A percentile compares a stretch with the other conserved stretches of the same genome.
These are phyloP conservation scores for Xylaria sp. DNA, from an alignment of 2,329 filamentous ascomycete species.

Conservation along the genomic window DNA sequence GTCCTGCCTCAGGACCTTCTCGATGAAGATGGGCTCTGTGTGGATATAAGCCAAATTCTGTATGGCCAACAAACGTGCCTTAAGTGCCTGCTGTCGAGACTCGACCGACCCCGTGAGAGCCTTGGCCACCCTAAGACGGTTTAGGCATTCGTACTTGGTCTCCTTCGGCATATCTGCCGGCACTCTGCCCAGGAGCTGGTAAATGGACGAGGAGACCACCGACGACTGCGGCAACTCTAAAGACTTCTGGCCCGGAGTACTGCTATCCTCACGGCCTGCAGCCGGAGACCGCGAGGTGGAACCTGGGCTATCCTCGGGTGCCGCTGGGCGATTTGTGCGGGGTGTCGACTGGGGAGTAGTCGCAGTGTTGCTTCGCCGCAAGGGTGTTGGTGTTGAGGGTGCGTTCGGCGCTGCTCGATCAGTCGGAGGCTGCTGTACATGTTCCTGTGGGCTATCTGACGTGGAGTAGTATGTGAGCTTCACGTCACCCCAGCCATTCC, in stretches of 20 bases:
- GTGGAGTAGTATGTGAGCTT: constrained; percentile 77
- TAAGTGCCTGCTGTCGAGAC: constrained; percentile 74
- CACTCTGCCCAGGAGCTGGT: constrained; percentile 58
- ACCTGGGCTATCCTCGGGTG: constrained; percentile 54
- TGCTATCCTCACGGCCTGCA: constrained; percentile 44
- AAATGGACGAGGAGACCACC: constrained; percentile 55
- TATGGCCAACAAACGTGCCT: constrained; percentile 81
- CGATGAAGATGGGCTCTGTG: constrained; percentile 77
- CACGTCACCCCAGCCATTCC: constrained; percentile 81
- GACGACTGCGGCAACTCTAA: constrained; percentile 66
- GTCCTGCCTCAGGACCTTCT: constrained; percentile 85
- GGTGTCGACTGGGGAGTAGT: constrained; percentile 44
- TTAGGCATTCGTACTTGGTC: constrained; percentile 81
- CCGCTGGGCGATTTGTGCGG: constrained; percentile 37
- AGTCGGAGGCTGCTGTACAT: constrained; percentile 24
- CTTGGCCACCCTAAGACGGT: constrained; percentile 81
- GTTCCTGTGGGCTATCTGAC: constrained; percentile 38
- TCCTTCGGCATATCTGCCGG: constrained; percentile 70
- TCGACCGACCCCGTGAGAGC: constrained; percentile 69
- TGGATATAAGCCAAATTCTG: constrained; percentile 92
- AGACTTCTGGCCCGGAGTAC: constrained; percentile 54
- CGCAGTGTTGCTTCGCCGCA: constrained; percentile 68
- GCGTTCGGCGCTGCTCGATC: constrained; percentile 47
- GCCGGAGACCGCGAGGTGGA: constrained; percentile 42
- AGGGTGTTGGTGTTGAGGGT: constrained; percentile 74